These are phyloP conservation scores for Zea luxurians DNA, from an alignment of 176 grass and related monocot species.

Conservation along the genomic window DNA sequence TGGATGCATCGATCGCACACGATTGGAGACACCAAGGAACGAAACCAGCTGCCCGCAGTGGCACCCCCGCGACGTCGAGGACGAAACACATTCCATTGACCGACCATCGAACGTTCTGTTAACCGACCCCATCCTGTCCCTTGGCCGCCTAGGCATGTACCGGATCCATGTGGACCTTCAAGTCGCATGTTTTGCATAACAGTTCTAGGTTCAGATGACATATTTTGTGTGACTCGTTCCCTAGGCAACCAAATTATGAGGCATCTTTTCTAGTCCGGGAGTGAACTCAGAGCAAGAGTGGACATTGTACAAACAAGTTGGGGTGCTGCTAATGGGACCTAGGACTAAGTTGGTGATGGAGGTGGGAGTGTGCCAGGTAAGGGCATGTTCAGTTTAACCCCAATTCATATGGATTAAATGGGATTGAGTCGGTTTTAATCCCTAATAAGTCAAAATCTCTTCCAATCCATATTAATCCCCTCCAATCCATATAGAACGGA, in stretches of 20 bases:
- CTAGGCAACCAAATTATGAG: constrained; percentile 5
- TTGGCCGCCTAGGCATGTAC: not conserved
- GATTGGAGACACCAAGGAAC: not conserved
- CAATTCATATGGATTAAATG: too few relatives aligned
- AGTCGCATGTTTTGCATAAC: not conserved
- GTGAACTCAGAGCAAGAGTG: not conserved
- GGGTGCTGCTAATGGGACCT: not conserved
- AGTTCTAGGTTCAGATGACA: not conserved
- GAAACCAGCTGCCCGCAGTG: not conserved
- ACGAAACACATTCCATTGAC: not conserved
- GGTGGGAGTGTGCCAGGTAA: not conserved
- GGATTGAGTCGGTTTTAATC: too few relatives aligned
- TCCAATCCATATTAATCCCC: too few relatives aligned
- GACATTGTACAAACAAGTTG: not conserved
- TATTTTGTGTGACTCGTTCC: not conserved
- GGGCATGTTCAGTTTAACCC: too few relatives aligned
- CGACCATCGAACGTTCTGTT: not conserved
- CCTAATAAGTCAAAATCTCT: too few relatives aligned
- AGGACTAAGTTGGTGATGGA: not conserved
- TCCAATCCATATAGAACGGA: too few relatives aligned
- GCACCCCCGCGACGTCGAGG: not conserved
- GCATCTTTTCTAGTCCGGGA: too few relatives aligned
- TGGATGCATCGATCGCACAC: not conserved
- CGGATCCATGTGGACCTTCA: not conserved
- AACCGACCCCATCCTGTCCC: not conserved